A percentile compares a stretch with the other conserved stretches of the same genome.
These are phyloP conservation scores for Leccinellum albellum DNA, from an alignment of 768 basidiomycete species.

Conservation along the genomic window DNA sequence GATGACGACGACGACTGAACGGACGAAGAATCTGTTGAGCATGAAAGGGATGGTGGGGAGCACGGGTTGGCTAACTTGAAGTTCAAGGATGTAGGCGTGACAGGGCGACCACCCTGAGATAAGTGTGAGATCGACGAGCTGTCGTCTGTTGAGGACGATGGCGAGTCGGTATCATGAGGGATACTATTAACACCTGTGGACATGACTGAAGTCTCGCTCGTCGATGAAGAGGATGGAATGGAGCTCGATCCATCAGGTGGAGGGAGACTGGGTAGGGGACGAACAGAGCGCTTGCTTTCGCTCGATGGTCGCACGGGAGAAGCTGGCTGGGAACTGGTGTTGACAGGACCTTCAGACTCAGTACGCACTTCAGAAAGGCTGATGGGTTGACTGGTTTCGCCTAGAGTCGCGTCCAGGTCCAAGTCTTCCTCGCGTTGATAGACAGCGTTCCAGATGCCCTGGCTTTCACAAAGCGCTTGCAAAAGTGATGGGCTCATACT, in stretches of 20 bases:
- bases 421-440: conserved; percentile 4
- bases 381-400: neutral
- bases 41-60: conserved; percentile 49
- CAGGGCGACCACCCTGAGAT: conserved; percentile 29
- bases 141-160: conserved; percentile 27
- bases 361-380: neutral
- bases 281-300: conserved; percentile 16
- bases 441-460: conserved; percentile 56
- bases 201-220: conserved; percentile 2
- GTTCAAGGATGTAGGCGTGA: conserved; percentile 34
- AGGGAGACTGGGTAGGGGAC: conserved; percentile 29
- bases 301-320: conserved; percentile 1
- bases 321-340: neutral
- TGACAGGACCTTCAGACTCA: neutral
- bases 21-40: conserved; percentile 58
- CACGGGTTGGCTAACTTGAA: conserved; percentile 24
- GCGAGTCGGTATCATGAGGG: conserved; percentile 18
- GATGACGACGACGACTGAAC: conserved; percentile 59
- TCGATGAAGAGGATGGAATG: conserved; percentile 4
- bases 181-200: neutral
- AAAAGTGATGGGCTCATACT: conserved; percentile 73
- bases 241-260: neutral
- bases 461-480: conserved; percentile 67
- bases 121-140: conserved; percentile 32
- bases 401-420: conserved; percentile 2